These are phyloP conservation scores for Gamarada debralockiae DNA, from an alignment of 495 filamentous ascomycete genomes.

Conservation along the genomic window DNA sequence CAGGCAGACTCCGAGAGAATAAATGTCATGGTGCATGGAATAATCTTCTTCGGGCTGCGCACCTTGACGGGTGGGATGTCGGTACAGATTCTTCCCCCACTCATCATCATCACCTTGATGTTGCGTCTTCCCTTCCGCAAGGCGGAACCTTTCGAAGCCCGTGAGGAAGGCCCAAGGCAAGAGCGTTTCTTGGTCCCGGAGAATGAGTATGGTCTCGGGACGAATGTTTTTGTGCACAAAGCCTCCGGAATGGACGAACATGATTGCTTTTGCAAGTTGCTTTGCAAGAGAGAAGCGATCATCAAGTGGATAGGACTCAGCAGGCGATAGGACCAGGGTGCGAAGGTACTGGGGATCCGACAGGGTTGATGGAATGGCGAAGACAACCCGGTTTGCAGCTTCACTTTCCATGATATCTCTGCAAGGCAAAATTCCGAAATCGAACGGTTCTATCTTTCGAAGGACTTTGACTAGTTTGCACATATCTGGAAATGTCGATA, in stretches of 20 bases:
- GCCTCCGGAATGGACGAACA: constrained; percentile 44
- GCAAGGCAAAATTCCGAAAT: constrained; percentile 46
- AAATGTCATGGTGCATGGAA: constrained; percentile 61
- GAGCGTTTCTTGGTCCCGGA: constrained; percentile 23
- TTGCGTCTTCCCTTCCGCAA: constrained; percentile 34
- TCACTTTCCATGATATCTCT: constrained; percentile 30
- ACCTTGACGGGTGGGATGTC: constrained; percentile 51
- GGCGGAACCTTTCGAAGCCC: constrained; percentile 48
- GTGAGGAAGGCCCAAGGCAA: constrained; percentile 36
- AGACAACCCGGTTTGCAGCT: constrained; percentile 6
- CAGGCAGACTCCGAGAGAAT: constrained; percentile 57
- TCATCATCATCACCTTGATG: constrained; percentile 32
- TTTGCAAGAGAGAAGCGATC: constrained; percentile 30
- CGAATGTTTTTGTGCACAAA: constrained; percentile 58
- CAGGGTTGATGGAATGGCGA: background rate
- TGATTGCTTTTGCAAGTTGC: constrained; percentile 39
- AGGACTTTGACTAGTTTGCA: too few relatives aligned
- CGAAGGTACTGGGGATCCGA: background rate
- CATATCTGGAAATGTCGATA: too few relatives aligned
- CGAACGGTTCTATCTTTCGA: constrained; percentile 31
- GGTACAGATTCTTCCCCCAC: constrained; percentile 52
- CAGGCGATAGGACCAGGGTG: background rate
- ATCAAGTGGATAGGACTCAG: background rate
- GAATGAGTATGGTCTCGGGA: constrained; percentile 47
- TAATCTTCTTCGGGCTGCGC: constrained; percentile 34